Base-by-base conservation (phyloP, 2,329 filamentous ascomycete genomes). In the Epicoccum sorghinum region DNA sequence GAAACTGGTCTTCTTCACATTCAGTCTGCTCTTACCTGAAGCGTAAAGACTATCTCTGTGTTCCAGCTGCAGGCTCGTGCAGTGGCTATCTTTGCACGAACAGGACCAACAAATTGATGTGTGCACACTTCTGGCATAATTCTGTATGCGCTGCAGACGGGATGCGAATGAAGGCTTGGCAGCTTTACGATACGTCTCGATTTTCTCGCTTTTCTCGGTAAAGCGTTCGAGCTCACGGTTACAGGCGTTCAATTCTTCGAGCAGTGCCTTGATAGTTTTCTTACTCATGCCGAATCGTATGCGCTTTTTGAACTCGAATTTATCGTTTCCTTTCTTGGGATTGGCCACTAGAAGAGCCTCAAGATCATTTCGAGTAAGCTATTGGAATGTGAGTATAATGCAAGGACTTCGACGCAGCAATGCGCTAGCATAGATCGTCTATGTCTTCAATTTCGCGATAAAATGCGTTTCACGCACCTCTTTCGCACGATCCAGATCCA, bases 211-310 rank as follows among this genome's bases (percentile, higher is more conserved):
- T 41, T 70, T 69, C 27, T 74, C 68, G 0, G 72, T 74, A 35
- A 75, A 74, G 12, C 73, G 65, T 46, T 75, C 73, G 4, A 75
- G 62, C 44, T 75, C 71, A 32, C 72, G 73, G 45, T 74, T 75
- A 62, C 72, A 75, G 2, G 73, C 70, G 32, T 73, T 67, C 18
- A 75, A 56, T 52, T 75, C 68, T 46, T 73, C 70, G 4, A 75
- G 55, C 9, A 74, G 53, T 22, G 60, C 62, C 43, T 73, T 74
- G 40, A 75, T 68, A 13, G 58, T 68, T 52, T 73, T 74, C 54
- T 74, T 75, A 36, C 59, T 68, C 71, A 74, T 75, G 3, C 69
- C 69, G 47, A 75, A 75, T 5, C 62, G 62, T 2, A 74, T 63
- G 0, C 72, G 64, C 57, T 74, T 75, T 24, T 60, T 65, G n/a